A percentile compares a stretch with the other conserved stretches of the same genome.
These are phyloP conservation scores for Maudiozyma bulderi DNA, from an alignment of 805 yeast genomes.

Conservation along the genomic window DNA sequence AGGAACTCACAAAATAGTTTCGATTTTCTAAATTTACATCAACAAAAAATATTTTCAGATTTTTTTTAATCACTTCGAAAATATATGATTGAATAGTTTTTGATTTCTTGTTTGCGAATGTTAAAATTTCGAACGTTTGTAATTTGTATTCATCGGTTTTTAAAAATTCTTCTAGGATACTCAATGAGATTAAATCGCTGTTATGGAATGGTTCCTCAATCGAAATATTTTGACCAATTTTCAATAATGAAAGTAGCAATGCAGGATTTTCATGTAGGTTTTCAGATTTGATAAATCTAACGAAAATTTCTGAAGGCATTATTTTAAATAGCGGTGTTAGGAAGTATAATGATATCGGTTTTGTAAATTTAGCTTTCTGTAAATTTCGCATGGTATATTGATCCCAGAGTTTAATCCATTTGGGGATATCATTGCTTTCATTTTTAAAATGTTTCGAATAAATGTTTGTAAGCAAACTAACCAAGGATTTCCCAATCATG, in stretches of 20 bases:
- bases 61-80: conserved; percentile 35
- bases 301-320: conserved; percentile 36
- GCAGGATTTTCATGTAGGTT: conserved; percentile 25
- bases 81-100: conserved; percentile 40
- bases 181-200: conserved; percentile 27
- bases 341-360: conserved; percentile 48
- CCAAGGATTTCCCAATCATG: conserved; percentile 50
- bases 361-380: conserved; percentile 25
- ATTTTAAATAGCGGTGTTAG: conserved; percentile 51
- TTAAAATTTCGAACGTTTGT: conserved; percentile 49
- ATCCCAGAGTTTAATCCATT: conserved; percentile 50
- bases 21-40: conserved; percentile 63
- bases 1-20: conserved; percentile 50
- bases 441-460: conserved; percentile 25
- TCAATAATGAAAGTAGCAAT: conserved; percentile 44
- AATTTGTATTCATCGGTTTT: conserved; percentile 38
- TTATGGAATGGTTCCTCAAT: conserved; percentile 43
- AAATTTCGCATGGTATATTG: conserved; percentile 31
- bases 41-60: conserved; percentile 44
- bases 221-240: conserved; percentile 53
- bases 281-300: conserved; percentile 24
- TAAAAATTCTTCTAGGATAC: conserved; percentile 33
- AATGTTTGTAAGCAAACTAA: conserved; percentile 31
- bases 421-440: conserved; percentile 3
- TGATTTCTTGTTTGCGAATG: conserved; percentile 54